A percentile compares a stretch with the other conserved stretches of the same genome.
These are phyloP conservation scores for Trifolium pratense DNA, from an alignment of 306 rosid genomes.

Conservation along the genomic window DNA sequence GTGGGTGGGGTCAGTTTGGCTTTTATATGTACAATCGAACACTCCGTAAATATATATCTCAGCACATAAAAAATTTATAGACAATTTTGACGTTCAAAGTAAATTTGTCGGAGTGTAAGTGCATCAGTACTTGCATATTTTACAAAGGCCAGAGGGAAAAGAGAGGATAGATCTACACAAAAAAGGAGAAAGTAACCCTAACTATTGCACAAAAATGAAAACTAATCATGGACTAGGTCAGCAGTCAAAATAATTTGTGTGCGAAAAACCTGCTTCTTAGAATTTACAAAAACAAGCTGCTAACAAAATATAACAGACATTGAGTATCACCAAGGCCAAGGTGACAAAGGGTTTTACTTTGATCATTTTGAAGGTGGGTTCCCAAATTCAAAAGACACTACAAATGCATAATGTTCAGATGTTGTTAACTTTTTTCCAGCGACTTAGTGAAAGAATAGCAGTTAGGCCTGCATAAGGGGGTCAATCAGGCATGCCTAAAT, in stretches of 20 bases:
- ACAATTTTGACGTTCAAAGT: too few species aligned
- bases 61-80: too few species aligned
- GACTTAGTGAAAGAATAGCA: slow-evolving; percentile 25
- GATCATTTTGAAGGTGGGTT: slow-evolving; percentile 4
- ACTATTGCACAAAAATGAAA: not conserved
- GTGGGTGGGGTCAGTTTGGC: too few species aligned
- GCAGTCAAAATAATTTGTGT: not conserved
- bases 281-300: slow-evolving; percentile 19
- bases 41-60: not conserved
- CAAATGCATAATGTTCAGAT: slow-evolving; percentile 22
- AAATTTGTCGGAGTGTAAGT: too few species aligned
- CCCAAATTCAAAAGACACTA: slow-evolving; percentile 17
- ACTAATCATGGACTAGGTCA: slow-evolving; percentile 1
- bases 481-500: slow-evolving; percentile 3
- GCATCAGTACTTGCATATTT: too few species aligned
- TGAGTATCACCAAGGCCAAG: slow-evolving; percentile 12
- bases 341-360: not conserved
- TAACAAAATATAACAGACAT: not conserved
- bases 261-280: slow-evolving; percentile 3
- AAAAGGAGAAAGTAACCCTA: not conserved
- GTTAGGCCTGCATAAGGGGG: not conserved
- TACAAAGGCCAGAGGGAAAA: too few species aligned
- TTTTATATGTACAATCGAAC: too few species aligned
- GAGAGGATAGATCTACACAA: not conserved
- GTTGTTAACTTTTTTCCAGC: slow-evolving; percentile 11